These are phyloP conservation scores for Stagonosporopsis tanaceti DNA, from an alignment of 2,329 filamentous ascomycete genomes.

Conservation along the genomic window DNA sequence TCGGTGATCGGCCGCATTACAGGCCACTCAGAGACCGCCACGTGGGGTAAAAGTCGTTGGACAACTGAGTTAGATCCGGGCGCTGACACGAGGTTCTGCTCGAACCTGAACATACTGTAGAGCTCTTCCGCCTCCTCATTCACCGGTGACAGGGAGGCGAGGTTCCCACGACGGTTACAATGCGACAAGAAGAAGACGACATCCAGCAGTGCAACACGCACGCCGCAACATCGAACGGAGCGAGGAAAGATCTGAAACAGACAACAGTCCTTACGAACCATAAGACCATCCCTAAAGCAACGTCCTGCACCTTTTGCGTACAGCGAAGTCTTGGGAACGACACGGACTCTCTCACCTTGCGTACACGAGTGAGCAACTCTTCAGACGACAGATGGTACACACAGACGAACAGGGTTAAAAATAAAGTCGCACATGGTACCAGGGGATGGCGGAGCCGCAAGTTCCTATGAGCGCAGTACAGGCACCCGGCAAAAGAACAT, in stretches of 20 bases:
- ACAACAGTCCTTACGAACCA: background rate
- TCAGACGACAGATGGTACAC: background rate
- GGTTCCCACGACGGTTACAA: slow-evolving; percentile 26
- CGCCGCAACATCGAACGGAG: background rate
- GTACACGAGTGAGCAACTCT: background rate
- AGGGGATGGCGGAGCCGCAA: background rate
- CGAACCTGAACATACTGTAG: slow-evolving; percentile 17
- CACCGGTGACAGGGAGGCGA: slow-evolving; percentile 3
- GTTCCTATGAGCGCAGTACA: background rate
- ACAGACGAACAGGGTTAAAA: background rate
- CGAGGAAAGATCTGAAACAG: background rate
- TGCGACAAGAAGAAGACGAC: slow-evolving; percentile 31
- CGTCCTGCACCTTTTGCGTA: background rate
- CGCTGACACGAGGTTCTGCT: slow-evolving; percentile 29
- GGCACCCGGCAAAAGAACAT: background rate
- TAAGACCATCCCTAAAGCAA: background rate
- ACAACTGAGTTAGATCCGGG: slow-evolving; percentile 29
- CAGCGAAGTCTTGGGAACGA: background rate
- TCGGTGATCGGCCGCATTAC: slow-evolving; percentile 47
- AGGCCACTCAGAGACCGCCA: slow-evolving; percentile 55
- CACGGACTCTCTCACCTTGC: background rate
- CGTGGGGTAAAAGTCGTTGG: slow-evolving; percentile 41
- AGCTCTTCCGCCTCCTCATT: slow-evolving; percentile 2
- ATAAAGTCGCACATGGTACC: background rate
- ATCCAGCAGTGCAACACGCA: slow-evolving; percentile 26